Base-by-base conservation (phyloP, 2,329 filamentous ascomycete genomes). In the Ilyonectria sp. region DNA sequence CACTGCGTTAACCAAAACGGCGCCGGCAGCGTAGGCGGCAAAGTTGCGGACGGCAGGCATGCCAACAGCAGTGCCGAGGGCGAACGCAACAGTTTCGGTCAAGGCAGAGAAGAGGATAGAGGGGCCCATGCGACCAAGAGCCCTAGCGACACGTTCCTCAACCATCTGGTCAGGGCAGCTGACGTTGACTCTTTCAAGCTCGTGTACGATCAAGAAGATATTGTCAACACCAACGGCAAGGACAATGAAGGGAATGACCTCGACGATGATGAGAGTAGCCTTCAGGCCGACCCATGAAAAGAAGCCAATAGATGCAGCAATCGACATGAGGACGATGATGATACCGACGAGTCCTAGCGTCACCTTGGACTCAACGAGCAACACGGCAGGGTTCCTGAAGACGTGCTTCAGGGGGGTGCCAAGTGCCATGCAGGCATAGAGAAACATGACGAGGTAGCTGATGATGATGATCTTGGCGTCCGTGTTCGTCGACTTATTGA, bases 41-140 rank as follows among this genome's bases (percentile, higher is more conserved):
- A 99, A 99, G 81, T 99, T 99, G 69, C 94, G 91, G 49, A 99
- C 97, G 2, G 96, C 96, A 17, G 97, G 96, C 96, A 99, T 99
- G 55, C 95, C 95, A 7, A 98, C 97, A 68, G 96, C 95, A 47
- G 94, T 93, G 13, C 96, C 96, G 11, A 99, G 87, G 2, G 94
- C 92, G 80, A 99, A 99, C 2, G 95, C 95, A 26, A 95, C 91
- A 0, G 95, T 99, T 80, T 99, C 96, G 0, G 95, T 98, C 37
- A 93, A 87, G n/a, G 95, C 95, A 9, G 96, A 98, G 46, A 99
- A 91, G 19, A 99, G 87, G 60, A 99, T 98, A 1, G 95, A 98
- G 2, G 96, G 96, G 0, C 96, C 96, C 91, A 99, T 99, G 60
- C 96, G 91, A 23, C 96, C 95, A n/a, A 98, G 86, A 3, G 96